Conservation (phyloP, 768 basidiomycete genomes). For the Cyathus striatus region DNA sequence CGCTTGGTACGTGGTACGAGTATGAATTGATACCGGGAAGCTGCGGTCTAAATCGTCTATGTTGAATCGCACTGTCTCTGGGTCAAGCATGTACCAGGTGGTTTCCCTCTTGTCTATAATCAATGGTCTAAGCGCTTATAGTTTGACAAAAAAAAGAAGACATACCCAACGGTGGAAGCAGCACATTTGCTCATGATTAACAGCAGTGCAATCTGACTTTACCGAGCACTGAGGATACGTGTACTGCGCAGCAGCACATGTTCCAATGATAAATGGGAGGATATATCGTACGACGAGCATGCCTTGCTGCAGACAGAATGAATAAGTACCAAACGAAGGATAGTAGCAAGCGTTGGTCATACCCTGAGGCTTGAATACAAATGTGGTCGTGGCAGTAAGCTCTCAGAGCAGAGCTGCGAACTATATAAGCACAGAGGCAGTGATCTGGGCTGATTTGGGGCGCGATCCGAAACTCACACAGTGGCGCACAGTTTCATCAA, state of each 20-base stretch:
- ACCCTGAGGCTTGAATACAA: background rate
- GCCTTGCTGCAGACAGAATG: background rate
- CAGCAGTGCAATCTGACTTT: constrained; percentile 4
- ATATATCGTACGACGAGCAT: constrained; percentile 1
- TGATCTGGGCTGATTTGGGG: too few species aligned
- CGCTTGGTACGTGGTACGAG: background rate
- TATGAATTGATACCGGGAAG: too few species aligned
- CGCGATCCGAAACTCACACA: too few species aligned
- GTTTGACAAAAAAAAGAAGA: background rate
- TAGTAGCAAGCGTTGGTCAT: background rate
- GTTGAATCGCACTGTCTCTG: background rate
- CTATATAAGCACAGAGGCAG: too few species aligned
- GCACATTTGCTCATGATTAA: constrained; percentile 6
- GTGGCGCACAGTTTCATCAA: too few species aligned
- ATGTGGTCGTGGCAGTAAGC: too few species aligned
- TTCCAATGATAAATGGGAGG: constrained; percentile 3
- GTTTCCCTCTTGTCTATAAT: constrained; percentile 7
- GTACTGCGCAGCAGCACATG: constrained; percentile 4
- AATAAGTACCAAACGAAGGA: background rate
- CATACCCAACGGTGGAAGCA: constrained; percentile 11
- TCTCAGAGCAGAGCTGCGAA: too few species aligned
- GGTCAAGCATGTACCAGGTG: constrained; percentile 9
- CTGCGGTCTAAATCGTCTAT: background rate
- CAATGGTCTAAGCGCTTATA: background rate
- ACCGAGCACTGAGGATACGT: constrained; percentile 9